Percentiles rank a stretch among this genome's conserved stretches.
These are phyloP conservation scores for Lotmaria passim DNA, from an alignment of 208 protist genomes.

Conservation along the genomic window DNA sequence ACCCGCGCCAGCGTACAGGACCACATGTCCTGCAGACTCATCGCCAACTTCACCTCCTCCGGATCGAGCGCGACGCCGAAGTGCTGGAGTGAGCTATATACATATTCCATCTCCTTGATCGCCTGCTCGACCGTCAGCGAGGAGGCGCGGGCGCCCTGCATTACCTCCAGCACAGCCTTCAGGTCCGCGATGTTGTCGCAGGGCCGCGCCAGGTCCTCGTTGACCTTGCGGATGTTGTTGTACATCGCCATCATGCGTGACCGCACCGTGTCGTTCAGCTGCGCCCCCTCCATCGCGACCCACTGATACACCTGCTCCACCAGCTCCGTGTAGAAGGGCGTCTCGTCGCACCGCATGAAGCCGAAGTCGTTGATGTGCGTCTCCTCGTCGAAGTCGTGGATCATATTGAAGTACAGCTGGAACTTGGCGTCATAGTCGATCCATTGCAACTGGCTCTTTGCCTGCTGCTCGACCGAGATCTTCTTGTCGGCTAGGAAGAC, in stretches of 20 bases:
- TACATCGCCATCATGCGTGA: slow-evolving; percentile 82
- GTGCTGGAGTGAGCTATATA: slow-evolving; percentile 94
- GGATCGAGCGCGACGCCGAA: slow-evolving; percentile 89
- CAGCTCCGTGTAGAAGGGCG: slow-evolving; percentile 90
- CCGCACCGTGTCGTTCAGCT: slow-evolving; percentile 91
- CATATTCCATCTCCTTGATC: slow-evolving; percentile 94
- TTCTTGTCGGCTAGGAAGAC: slow-evolving; percentile 95
- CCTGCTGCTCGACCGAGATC: slow-evolving; percentile 94
- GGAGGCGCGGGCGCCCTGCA: slow-evolving; percentile 87
- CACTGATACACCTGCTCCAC: slow-evolving; percentile 93
- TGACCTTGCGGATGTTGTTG: slow-evolving; percentile 75
- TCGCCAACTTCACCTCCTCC: slow-evolving; percentile 82
- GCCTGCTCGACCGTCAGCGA: slow-evolving; percentile 94
- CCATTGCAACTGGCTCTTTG: slow-evolving; percentile 93
- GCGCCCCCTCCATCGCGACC: slow-evolving; percentile 93
- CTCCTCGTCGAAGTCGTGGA: slow-evolving; percentile 89
- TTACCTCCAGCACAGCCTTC: slow-evolving; percentile 94
- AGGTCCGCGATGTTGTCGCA: slow-evolving; percentile 97
- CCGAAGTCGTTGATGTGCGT: slow-evolving; percentile 92
- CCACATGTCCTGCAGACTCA: slow-evolving; percentile 85
- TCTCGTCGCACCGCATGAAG: slow-evolving; percentile 95
- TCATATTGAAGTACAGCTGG: slow-evolving; percentile 94
- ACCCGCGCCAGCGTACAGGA: slow-evolving; percentile 82
- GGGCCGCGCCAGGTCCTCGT: slow-evolving; percentile 83
- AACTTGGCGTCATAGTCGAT: slow-evolving; percentile 97